Percentiles rank a stretch among this genome's conserved stretches.
Evolutionary conservation across 73 alveolate genomes (phyloP).

Genomic region (Strombidium stylifer): DNA sequence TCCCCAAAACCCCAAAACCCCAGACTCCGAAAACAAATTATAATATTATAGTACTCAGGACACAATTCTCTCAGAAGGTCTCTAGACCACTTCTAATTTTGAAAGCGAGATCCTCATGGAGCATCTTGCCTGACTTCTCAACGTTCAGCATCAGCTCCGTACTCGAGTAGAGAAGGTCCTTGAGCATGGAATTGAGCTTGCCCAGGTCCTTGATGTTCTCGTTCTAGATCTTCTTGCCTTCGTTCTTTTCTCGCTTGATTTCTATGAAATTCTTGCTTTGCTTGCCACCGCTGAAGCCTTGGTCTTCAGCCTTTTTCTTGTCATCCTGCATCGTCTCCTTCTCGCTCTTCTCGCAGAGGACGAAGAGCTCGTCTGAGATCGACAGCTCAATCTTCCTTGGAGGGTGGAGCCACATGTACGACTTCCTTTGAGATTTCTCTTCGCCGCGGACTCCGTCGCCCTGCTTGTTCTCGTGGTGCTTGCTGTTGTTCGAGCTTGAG

Average conservation of each 20-base stretch:
- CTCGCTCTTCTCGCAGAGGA: slow-evolving; percentile 43
- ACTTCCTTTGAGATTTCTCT: slow-evolving; percentile 37
- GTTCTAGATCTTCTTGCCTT: slow-evolving; percentile 44
- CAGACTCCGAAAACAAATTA: no score
- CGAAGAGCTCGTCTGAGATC: slow-evolving; percentile 35
- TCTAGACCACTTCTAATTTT: no score
- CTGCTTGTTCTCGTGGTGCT: no score
- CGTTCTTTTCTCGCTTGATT: no score
- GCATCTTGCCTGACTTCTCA: background rate
- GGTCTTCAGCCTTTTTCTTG: background rate
- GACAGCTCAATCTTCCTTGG: slow-evolving; percentile 22
- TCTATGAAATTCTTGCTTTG: slow-evolving; percentile 18
- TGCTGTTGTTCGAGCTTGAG: no score
- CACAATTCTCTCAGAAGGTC: no score
- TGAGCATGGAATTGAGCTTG: slow-evolving; percentile 11
- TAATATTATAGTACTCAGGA: no score
- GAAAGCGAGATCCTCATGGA: background rate
- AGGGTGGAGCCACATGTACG: slow-evolving; percentile 79
- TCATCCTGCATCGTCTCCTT: slow-evolving; percentile 8
- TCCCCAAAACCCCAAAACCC: no score
- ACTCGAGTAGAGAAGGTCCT: slow-evolving; percentile 12
- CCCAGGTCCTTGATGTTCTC: slow-evolving; percentile 19
- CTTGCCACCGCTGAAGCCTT: no score
- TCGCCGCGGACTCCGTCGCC: no score
- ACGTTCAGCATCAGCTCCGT: slow-evolving; percentile 13